phyloP scores from a whole-genome alignment of 139 green algal genomes.

The Picochlorum sp. region DNA sequence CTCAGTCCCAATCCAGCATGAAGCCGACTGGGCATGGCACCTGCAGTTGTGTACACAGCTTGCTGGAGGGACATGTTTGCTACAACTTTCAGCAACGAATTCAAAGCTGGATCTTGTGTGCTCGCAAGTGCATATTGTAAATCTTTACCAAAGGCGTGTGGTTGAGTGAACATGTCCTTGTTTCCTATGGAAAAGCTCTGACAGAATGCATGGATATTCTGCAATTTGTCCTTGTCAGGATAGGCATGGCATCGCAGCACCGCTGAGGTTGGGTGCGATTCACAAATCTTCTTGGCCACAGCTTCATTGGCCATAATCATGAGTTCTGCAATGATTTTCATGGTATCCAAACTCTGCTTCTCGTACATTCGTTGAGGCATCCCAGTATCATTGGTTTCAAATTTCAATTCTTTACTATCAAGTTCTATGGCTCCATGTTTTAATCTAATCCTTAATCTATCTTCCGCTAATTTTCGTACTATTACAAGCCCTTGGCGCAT shows the following conservation, averaged over 20 bases:
- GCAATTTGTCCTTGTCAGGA: slow-evolving; percentile 53
- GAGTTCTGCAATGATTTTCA: slow-evolving; percentile 93
- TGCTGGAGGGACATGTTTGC: slow-evolving; percentile 85
- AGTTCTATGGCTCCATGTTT: slow-evolving; percentile 59
- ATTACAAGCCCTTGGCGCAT: slow-evolving; percentile 46
- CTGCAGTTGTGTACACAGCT: slow-evolving; percentile 85
- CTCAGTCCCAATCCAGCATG: slow-evolving; percentile 9
- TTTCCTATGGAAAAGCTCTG: slow-evolving; percentile 23
- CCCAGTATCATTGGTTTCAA: slow-evolving; percentile 63
- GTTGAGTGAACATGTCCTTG: background rate
- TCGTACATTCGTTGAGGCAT: slow-evolving; percentile 41
- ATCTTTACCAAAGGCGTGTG: slow-evolving; percentile 30
- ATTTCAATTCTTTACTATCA: slow-evolving; percentile 72
- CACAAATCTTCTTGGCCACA: slow-evolving; percentile 63
- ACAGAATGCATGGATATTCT: slow-evolving; percentile 29
- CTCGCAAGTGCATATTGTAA: slow-evolving; percentile 15
- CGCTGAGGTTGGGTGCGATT: slow-evolving; percentile 53
- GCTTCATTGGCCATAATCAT: slow-evolving; percentile 94
- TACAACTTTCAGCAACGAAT: background rate
- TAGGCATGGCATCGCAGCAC: slow-evolving; percentile 61
- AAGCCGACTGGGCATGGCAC: slow-evolving; percentile 14
- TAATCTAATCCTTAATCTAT: slow-evolving; percentile 40
- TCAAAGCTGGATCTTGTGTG: slow-evolving; percentile 12
- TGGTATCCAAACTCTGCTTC: slow-evolving; percentile 51
- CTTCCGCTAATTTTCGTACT: slow-evolving; percentile 55